Evolutionary conservation across 2,329 filamentous ascomycete species (phyloP), one percentile per base, ranked within the genome.

Genomic region (Colletotrichum liriopes): DNA sequence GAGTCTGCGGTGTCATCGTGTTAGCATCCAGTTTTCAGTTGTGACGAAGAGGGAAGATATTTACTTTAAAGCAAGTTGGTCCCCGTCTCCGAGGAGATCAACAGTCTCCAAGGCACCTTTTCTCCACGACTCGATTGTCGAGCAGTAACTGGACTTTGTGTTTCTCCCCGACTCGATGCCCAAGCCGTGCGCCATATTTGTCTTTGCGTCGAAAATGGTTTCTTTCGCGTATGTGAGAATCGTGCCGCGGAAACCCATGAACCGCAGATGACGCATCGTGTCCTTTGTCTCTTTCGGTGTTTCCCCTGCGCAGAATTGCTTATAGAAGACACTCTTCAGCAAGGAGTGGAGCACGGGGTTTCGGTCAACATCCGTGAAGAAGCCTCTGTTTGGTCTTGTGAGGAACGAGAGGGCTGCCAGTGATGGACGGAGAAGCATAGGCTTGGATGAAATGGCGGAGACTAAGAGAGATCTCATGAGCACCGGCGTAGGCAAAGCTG

Each of bases 231-330:
- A 97, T 59, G 93, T 92, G 54, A 98, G 86, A 66, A 98, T 95
- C 5, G 97, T 93, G 20, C 95, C 95, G 26, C 89, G 90, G 79
- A 94, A 97, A 1, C 95, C 95, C 60, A 96, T 90, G 45, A 86
- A 81, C 80, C 94, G 93, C 12, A 97, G 85, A 1, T 87, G 85
- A 1, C 86, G 79, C 41, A 94, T 89, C 0, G 93, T 95, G 39
- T 80, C 82, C 52, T 86, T 85, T 1, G 97, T 92, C 81, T 97
- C 93, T 1, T 80, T 77, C 0, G 88, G 86, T 60, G 89, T 93
- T 82, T 95, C 93, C 37, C 95, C 95, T 0, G 94, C 94, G 81
- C 95, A 98, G 82, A 97, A 98, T 78, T 98, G 95, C 39, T 91
- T 91, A 80, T 98, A 98, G 77, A 98, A 95, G 0, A 94, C 96